Evolutionary conservation across 495 filamentous ascomycete genomes (phyloP).

Genomic region (Penicillium coprophilum): DNA sequence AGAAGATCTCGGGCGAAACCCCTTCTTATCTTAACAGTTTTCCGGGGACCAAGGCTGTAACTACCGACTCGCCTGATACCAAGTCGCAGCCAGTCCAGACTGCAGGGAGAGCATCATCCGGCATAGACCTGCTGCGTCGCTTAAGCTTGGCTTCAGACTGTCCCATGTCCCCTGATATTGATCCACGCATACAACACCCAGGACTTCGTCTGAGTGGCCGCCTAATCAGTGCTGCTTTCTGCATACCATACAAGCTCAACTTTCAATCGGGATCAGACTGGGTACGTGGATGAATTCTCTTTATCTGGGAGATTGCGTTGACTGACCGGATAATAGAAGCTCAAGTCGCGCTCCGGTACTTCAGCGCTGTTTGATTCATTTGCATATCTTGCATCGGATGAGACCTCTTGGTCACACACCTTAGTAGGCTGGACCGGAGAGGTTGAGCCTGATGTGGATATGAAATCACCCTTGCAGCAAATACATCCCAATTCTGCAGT

Average conservation of each 20-base stretch:
- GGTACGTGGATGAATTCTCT: conserved; percentile 48
- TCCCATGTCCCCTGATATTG: conserved; percentile 50
- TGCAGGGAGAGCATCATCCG: conserved; percentile 52
- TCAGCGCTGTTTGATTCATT: conserved; percentile 89
- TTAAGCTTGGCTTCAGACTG: conserved; percentile 52
- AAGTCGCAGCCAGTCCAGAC: conserved; percentile 42
- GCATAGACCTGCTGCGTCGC: conserved; percentile 62
- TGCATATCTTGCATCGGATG: conserved; percentile 72
- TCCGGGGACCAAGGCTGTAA: conserved; percentile 28
- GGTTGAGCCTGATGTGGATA: conserved; percentile 57
- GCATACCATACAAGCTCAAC: conserved; percentile 72
- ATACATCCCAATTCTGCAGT: conserved; percentile 31
- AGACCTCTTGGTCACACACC: conserved; percentile 78
- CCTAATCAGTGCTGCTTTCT: conserved; percentile 85
- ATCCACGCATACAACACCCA: conserved; percentile 63
- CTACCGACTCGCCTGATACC: conserved; percentile 19
- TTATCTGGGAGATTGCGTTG: not conserved
- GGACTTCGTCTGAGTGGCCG: conserved; percentile 71
- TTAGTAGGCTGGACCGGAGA: conserved; percentile 93
- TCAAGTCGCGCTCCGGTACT: conserved; percentile 75
- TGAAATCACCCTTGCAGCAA: conserved; percentile 34
- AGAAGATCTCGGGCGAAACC: conserved; percentile 20
- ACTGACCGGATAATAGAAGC: conserved; percentile 20
- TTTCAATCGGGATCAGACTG: conserved; percentile 69
- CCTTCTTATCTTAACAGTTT: conserved; percentile 35